phyloP scores from a whole-genome alignment of 495 filamentous ascomycete genomes.

The Xylaria curta region DNA sequence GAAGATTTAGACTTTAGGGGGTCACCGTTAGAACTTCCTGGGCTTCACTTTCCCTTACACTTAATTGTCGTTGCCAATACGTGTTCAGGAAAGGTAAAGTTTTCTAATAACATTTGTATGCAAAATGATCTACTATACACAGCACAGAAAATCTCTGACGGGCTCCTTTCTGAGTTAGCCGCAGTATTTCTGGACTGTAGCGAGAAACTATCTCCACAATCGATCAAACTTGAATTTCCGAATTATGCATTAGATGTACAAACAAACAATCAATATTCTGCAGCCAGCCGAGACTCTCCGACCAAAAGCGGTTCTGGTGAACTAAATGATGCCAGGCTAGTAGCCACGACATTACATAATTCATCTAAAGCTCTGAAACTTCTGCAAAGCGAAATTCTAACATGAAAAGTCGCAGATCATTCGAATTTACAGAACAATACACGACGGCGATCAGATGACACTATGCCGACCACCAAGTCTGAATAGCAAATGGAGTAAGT shows the following conservation, averaged over 20 bases:
- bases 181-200: background rate
- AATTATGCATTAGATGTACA: background rate
- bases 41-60: too few species aligned
- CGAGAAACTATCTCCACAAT: background rate
- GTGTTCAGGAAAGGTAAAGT: too few species aligned
- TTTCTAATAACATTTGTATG: background rate
- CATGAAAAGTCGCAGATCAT: background rate
- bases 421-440: background rate
- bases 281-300: background rate
- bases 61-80: too few species aligned
- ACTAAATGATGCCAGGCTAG: background rate
- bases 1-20: too few species aligned
- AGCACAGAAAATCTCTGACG: background rate
- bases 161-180: background rate
- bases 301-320: background rate
- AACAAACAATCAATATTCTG: background rate
- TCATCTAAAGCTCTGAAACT: background rate
- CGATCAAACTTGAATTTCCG: background rate
- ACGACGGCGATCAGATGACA: background rate
- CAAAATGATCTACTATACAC: background rate
- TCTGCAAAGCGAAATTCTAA: background rate
- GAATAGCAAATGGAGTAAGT: background rate
- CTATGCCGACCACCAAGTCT: background rate
- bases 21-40: too few species aligned
- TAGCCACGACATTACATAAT: background rate